Evolutionary conservation across 2,329 filamentous ascomycete genomes (phyloP), one percentile per base, ranked within the genome.

Genomic region (Hymenoscyphus fructigenus): DNA sequence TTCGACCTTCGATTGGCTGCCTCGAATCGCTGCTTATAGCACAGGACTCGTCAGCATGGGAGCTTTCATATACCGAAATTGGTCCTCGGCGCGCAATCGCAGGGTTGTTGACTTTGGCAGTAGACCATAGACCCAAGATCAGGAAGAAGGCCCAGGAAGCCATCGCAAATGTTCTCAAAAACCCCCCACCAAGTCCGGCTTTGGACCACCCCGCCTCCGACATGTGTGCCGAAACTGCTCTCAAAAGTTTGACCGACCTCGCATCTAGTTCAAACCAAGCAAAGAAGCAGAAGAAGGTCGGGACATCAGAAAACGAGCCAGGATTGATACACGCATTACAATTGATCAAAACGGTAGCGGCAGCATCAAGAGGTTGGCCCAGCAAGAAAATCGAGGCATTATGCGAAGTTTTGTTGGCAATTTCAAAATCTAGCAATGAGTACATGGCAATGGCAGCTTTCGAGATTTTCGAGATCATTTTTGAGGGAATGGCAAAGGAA

Each of bases 401-500:
- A 38, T 97, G 93, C 77, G 93, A 98, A 77, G 81, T 97, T 62
- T 81, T 99, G 65, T 86, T 99, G 70, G 88, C 88, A 70, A 96
- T 98, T 67, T 94, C 94, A 34, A 89, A 89, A 74, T 93, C 91
- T 9, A 95, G 88, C 77, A 97, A 96, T 76, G 93, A 98, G 76
- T 96, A 94, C 77, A 89, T 99, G 82, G 96, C 93, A 36, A 96
- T 98, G 89, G 90, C 92, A 12, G 91, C 93, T 0, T 97, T 99
- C 72, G 94, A 97, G 70, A 94, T 98, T 3, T 99, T 99, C 73
- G 95, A 99, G 77, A 90, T 96, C 76, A 96, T 98, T 56, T 98
- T 99, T 70, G 90, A 91, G 72, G 91, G 93, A 7, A 93, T 99
- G 90, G 86, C 83, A n/a, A 86, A 88, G 17, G 90, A 93, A 70